These are phyloP conservation scores for Nothopassalora personata DNA, from an alignment of 2,329 filamentous ascomycete species.

Conservation along the genomic window DNA sequence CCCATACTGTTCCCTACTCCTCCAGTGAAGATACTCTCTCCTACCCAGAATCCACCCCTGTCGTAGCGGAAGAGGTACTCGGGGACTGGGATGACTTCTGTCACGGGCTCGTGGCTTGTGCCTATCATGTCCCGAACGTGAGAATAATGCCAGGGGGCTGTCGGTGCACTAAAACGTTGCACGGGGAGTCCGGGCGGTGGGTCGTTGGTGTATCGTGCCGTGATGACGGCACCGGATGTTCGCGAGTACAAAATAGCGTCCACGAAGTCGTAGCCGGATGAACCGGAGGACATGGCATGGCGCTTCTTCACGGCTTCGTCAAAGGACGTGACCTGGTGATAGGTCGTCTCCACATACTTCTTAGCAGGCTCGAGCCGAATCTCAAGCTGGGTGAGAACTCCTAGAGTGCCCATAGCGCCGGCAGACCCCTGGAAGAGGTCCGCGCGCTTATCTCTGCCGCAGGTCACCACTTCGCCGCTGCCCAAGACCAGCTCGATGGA, in stretches of 20 bases:
- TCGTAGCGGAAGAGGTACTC: constrained; percentile 59
- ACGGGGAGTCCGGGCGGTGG: constrained; percentile 9
- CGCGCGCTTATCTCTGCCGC: constrained; percentile 50
- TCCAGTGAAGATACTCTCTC: constrained; percentile 48
- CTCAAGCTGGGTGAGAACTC: constrained; percentile 56
- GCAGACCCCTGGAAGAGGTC: constrained; percentile 61
- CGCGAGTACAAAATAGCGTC: constrained; percentile 49
- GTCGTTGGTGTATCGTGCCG: constrained; percentile 36
- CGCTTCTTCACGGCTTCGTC: constrained; percentile 38
- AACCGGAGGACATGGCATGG: constrained; percentile 29
- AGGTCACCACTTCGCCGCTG: constrained; percentile 49
- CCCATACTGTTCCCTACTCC: constrained; percentile 44
- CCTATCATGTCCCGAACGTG: constrained; percentile 48
- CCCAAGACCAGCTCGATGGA: constrained; percentile 60
- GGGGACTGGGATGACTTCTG: constrained; percentile 37
- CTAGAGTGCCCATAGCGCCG: constrained; percentile 60
- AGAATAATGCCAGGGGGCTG: constrained; percentile 69
- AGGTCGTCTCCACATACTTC: constrained; percentile 45
- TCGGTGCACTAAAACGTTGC: constrained; percentile 48
- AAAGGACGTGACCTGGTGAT: constrained; percentile 38
- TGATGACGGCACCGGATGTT: constrained; percentile 38
- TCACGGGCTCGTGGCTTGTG: background rate
- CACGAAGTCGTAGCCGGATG: constrained; percentile 53
- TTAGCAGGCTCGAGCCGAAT: constrained; percentile 42
- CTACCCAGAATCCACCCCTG: constrained; percentile 60